Evolutionary conservation across 2,329 filamentous ascomycete species (phyloP).

Genomic region (Cercospora citrullina): DNA sequence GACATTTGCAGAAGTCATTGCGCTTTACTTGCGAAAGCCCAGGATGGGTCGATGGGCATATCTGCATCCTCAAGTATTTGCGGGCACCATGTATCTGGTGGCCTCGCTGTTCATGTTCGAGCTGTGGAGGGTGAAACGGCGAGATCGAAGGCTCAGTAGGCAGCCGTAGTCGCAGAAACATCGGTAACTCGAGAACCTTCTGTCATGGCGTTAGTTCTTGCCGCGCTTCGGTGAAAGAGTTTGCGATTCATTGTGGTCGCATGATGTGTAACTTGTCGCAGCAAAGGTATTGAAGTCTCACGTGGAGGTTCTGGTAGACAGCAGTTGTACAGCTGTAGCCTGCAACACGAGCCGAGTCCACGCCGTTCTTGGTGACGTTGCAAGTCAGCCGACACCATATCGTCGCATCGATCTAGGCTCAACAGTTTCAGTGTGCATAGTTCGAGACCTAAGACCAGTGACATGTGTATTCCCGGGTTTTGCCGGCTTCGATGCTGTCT

Average conservation of each 20-base stretch:
- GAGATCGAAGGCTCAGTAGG: neutral
- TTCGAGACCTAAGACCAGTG: neutral
- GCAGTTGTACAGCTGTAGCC: neutral
- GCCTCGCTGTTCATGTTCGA: conserved; percentile 40
- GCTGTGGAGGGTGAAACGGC: conserved; percentile 31
- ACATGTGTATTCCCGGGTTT: neutral
- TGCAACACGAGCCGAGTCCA: neutral
- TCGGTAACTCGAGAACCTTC: neutral
- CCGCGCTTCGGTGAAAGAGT: neutral
- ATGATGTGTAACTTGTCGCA: conserved; percentile 3
- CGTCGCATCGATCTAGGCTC: neutral
- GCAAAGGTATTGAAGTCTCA: neutral
- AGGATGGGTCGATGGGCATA: conserved; percentile 33
- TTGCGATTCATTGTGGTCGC: neutral
- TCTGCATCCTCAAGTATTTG: conserved; percentile 44
- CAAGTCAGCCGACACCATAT: neutral
- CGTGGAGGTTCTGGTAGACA: neutral
- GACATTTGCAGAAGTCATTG: conserved; percentile 45
- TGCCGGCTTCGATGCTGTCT: neutral
- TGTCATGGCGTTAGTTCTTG: neutral
- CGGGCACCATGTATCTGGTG: conserved; percentile 40
- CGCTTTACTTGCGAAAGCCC: conserved; percentile 42
- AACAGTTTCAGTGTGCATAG: conserved; percentile 1
- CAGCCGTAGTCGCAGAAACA: neutral
- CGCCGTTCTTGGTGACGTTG: neutral